These are phyloP conservation scores for Geranomyces michiganensis DNA, from an alignment of 192 early-diverging fungal species.

Conservation along the genomic window DNA sequence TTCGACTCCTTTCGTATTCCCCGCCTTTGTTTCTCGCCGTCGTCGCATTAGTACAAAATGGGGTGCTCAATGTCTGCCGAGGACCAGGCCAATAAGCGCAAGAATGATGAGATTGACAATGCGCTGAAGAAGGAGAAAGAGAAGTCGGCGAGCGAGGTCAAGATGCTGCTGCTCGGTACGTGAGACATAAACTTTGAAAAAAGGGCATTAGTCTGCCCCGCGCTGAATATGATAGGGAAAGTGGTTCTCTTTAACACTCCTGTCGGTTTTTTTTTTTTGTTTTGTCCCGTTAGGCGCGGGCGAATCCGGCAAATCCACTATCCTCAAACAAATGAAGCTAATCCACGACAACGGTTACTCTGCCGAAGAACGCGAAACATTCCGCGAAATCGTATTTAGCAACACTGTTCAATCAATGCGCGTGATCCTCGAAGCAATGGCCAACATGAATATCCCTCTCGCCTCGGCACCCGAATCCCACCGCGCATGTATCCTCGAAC, in stretches of 20 bases:
- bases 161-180: constrained; percentile 88
- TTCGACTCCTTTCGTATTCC: no score
- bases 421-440: constrained; percentile 95
- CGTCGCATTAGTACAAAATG: constrained; percentile 55
- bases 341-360: constrained; percentile 96
- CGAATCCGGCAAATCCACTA: constrained; percentile 96
- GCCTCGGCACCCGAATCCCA: constrained; percentile 71
- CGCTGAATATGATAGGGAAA: no score
- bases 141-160: constrained; percentile 85
- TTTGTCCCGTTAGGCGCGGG: constrained; percentile 74
- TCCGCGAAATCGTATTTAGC: constrained; percentile 94
- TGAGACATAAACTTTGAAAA: background rate
- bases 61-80: constrained; percentile 86
- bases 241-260: no score
- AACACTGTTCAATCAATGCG: constrained; percentile 97
- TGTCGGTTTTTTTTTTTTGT: background rate
- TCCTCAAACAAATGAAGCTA: constrained; percentile 98
- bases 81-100: constrained; percentile 77
- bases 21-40: no score
- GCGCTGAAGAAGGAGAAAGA: constrained; percentile 81
- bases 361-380: constrained; percentile 86
- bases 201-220: background rate
- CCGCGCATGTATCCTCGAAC: constrained; percentile 72
- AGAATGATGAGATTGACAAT: constrained; percentile 89
- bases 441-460: constrained; percentile 75